Evolutionary conservation across 352 stramenopile genomes (phyloP), one percentile per base, ranked within the genome.

Genomic region (Phytophthora capsici): DNA sequence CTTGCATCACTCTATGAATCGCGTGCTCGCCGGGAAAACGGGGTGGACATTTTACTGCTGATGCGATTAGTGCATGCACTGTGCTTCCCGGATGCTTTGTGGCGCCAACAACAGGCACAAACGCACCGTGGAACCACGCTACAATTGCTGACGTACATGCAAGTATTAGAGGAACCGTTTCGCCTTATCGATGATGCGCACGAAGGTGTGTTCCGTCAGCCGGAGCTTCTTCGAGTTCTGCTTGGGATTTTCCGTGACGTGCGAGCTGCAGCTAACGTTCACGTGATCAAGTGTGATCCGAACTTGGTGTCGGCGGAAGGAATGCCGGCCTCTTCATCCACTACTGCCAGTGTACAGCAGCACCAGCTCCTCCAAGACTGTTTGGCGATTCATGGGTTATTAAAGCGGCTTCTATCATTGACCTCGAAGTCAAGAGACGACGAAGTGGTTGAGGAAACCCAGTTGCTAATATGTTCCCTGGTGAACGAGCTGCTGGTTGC

Each of bases 311-410:
- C 61, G 25, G 44, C 63, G 23, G 70, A 78, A 53, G 53, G 66
- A 25, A 60, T 69, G 47, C 13, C 40, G 16, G 44, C 32, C 17
- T 32, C 46, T 45, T 41, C 41, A 4, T 62, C 57, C 8, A 77
- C 67, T 3, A 63, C 73, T 49, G 45, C 67, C 5, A 84, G 61
- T 54, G 64, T 86, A 5, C 71, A 80, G 19, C 75, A 89, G 22
- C 80, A 82, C 32, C 50, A 77, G 20, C 66, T 88, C 2, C 56
- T 90, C 3, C 79, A 89, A 50, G 82, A 89, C 50, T 90, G 79
- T 32, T 57, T 90, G 28, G 55, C 89, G 25, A 55, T 75, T 3
- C 82, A 90, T 41, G 71, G 61, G 6, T 65, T 90, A 55, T 52
- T 90, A 0, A 72, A 63, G 36, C 66, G 76, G 6, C 52, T 86